These are phyloP conservation scores for Candida boidinii DNA, from an alignment of 805 yeast species.

Conservation along the genomic window DNA sequence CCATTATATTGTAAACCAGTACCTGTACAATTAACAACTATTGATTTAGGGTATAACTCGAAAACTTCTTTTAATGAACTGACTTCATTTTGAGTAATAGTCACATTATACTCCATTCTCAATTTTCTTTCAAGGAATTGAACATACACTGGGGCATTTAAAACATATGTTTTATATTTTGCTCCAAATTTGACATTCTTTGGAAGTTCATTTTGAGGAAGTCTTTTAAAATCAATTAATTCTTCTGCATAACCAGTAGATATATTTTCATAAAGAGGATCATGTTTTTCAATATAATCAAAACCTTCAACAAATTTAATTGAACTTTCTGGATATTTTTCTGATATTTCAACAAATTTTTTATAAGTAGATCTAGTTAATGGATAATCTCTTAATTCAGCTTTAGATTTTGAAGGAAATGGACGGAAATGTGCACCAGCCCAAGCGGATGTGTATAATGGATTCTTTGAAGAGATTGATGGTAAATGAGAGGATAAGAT, in stretches of 20 bases:
- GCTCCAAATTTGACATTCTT: slow-evolving; percentile 36
- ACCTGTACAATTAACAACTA: slow-evolving; percentile 51
- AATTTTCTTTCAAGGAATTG: slow-evolving; percentile 35
- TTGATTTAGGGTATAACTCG: slow-evolving; percentile 19
- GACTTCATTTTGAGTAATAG: slow-evolving; percentile 24
- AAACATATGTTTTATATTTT: slow-evolving; percentile 46
- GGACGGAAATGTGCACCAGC: slow-evolving; percentile 78
- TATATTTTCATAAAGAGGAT: slow-evolving; percentile 23
- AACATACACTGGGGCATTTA: slow-evolving; percentile 51
- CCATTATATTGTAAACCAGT: slow-evolving; percentile 48
- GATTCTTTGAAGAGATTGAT: slow-evolving; percentile 13
- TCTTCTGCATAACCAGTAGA: slow-evolving; percentile 32
- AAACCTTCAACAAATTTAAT: slow-evolving; percentile 45
- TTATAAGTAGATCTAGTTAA: slow-evolving; percentile 40
- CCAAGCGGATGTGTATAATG: slow-evolving; percentile 54
- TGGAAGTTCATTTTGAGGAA: slow-evolving; percentile 23
- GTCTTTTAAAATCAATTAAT: slow-evolving; percentile 26
- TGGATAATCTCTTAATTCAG: slow-evolving; percentile 35
- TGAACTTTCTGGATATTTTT: slow-evolving; percentile 39
- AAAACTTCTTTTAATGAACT: slow-evolving; percentile 32
- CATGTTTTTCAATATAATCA: slow-evolving; percentile 46
- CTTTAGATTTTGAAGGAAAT: slow-evolving; percentile 37
- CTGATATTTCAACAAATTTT: slow-evolving; percentile 32
- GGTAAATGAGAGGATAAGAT: slow-evolving; percentile 41
- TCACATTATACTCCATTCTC: slow-evolving; percentile 22